Base-by-base conservation (phyloP, 257 asterid genomes). In the Scutellaria galericulata region DNA sequence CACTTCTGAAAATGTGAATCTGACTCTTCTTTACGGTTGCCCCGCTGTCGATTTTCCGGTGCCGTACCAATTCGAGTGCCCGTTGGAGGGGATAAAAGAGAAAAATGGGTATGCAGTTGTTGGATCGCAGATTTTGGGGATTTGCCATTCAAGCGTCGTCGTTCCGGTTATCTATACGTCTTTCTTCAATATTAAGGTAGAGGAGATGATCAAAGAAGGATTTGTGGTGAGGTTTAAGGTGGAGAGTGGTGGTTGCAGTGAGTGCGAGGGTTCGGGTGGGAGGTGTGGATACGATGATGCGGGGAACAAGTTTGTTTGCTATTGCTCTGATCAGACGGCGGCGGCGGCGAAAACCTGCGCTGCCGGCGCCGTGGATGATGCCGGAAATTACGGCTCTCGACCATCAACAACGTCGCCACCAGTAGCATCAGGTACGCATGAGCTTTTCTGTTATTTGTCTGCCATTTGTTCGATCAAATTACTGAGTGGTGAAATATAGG, bases 1-100 rank as follows among this genome's bases (percentile, higher is more conserved):
- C 73, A 72, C 86, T 13, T 57, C 80, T 5, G 56, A 61, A 13
- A 82, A 77, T 52, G 75, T 74, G 10, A 87, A 85, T 66, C 68
- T 89, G 20, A 87, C 89, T 4, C 53, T 85, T 24, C 83, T 72
- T 1, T 87, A 82, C 35, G 86, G 83, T 13, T 89, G 93, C 66
- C 86, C 86, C 1, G 53, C 77, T 5, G 40, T 66, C 31, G 41
- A 22, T n/a, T 50, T 80, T 6, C 77, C 70, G 20, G 45, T 80
- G 44, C 83, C 86, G 18, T 27, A 41, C 39, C 72, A 20, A 39
- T 70, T 89, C 66, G 78, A 52, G 18, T 89, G 96, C 75, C 62
- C 73, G 2, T 77, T 85, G 22, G 66, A 77, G 47, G 92, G 92
- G 64, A 0, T 47, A 7, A 40, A 27, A 50, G 80, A 75, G 77